Percentiles rank a stretch among this genome's conserved stretches.
Evolutionary conservation across 129 eudicot genomes (phyloP).

Genomic region (Arctium minus): DNA sequence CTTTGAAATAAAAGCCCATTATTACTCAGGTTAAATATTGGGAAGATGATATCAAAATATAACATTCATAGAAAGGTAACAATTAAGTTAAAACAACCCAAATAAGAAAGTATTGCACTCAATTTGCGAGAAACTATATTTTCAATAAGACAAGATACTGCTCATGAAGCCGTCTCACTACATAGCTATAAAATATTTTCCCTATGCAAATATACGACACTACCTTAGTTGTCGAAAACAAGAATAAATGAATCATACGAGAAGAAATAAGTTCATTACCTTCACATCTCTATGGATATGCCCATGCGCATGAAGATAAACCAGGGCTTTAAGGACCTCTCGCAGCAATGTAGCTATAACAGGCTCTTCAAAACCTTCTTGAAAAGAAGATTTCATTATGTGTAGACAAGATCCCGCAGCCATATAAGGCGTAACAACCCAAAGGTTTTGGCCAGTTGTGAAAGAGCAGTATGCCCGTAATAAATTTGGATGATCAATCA

Average conservation of each 20-base stretch:
- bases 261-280: conserved; percentile 40
- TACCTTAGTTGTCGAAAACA: neutral
- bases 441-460: conserved; percentile 77
- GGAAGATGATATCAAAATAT: neutral
- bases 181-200: neutral
- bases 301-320: conserved; percentile 89
- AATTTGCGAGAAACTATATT: neutral
- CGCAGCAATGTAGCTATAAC: conserved; percentile 86
- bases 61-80: neutral
- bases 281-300: conserved; percentile 97
- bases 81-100: neutral
- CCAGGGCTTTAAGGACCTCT: conserved; percentile 95
- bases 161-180: neutral
- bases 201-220: neutral
- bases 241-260: neutral
- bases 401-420: conserved; percentile 99
- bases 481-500: conserved; percentile 82
- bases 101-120: neutral
- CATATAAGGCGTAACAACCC: conserved; percentile 99
- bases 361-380: conserved; percentile 95
- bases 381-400: conserved; percentile 82
- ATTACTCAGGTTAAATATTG: neutral
- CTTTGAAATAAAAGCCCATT: neutral
- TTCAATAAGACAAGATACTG: neutral
- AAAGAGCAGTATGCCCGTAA: conserved; percentile 90